phyloP scores from a whole-genome alignment of 139 green algal species.

The Zygnema circumcarinatum region DNA sequence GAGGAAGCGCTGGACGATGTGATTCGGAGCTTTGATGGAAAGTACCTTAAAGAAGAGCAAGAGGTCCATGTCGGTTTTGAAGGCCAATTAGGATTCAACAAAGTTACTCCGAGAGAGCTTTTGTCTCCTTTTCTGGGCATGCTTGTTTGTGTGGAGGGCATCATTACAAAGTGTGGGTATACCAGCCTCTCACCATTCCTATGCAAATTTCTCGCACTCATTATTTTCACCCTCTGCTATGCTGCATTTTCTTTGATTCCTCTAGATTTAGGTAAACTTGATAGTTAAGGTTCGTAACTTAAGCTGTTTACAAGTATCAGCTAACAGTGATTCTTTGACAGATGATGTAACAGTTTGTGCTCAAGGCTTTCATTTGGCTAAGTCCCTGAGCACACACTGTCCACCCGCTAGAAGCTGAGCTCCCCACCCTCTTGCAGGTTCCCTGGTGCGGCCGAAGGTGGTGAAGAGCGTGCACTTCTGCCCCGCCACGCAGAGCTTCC shows the following conservation, averaged over 20 bases:
- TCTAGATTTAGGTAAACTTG: too few relatives aligned
- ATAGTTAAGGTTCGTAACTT: too few relatives aligned
- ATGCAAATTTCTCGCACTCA: neutral
- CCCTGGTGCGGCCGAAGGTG: conserved; percentile 89
- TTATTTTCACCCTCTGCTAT: too few relatives aligned
- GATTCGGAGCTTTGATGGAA: conserved; percentile 62
- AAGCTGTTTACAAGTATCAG: too few relatives aligned
- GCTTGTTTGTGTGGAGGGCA: conserved; percentile 91
- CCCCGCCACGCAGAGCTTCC: conserved; percentile 75
- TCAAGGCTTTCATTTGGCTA: too few relatives aligned
- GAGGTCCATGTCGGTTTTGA: conserved; percentile 73
- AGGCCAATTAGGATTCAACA: conserved; percentile 89
- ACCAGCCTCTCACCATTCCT: too few relatives aligned
- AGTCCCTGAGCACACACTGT: too few relatives aligned
- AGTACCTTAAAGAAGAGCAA: conserved; percentile 40
- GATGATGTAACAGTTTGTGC: too few relatives aligned
- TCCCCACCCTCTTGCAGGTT: conserved; percentile 51
- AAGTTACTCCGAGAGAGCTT: conserved; percentile 85
- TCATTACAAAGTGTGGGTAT: conserved; percentile 90
- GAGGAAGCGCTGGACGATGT: conserved; percentile 86
- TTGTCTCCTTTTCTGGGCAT: conserved; percentile 77
- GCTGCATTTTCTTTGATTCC: too few relatives aligned
- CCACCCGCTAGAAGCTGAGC: too few relatives aligned
- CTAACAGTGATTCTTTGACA: too few relatives aligned
- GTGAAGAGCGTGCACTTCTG: conserved; percentile 90